These are phyloP conservation scores for Chaetothyriales sp. DNA, from an alignment of 2,329 filamentous ascomycete genomes.

Conservation along the genomic window DNA sequence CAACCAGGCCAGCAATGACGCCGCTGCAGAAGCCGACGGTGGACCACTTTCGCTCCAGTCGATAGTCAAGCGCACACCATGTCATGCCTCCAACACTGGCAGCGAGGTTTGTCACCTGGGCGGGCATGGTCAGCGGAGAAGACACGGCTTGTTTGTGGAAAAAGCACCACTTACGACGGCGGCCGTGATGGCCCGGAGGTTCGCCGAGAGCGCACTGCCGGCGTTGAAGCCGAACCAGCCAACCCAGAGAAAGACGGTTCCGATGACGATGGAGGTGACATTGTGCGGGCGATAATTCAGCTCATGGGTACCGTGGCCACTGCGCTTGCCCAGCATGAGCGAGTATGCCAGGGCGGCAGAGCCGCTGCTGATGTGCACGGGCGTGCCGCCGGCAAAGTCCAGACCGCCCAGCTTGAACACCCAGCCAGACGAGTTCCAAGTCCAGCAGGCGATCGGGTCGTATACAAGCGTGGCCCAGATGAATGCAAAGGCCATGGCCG, in stretches of 20 bases:
- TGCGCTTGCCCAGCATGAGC: constrained; percentile 78
- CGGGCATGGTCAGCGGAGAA: constrained; percentile 43
- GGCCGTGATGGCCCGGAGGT: constrained; percentile 54
- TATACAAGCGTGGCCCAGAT: constrained; percentile 84
- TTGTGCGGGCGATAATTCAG: constrained; percentile 77
- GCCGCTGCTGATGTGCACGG: constrained; percentile 54
- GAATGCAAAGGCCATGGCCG: constrained; percentile 84
- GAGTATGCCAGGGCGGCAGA: constrained; percentile 77
- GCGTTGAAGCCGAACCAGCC: constrained; percentile 88
- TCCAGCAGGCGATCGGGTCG: constrained; percentile 89
- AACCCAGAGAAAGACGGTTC: constrained; percentile 77
- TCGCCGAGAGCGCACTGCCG: constrained; percentile 66
- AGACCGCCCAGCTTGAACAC: constrained; percentile 64
- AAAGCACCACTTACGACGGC: too few species aligned
- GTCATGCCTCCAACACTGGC: constrained; percentile 76
- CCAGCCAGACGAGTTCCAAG: constrained; percentile 78
- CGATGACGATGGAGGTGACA: constrained; percentile 81
- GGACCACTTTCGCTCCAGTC: constrained; percentile 81
- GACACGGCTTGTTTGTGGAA: too few species aligned
- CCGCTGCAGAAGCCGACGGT: constrained; percentile 89
- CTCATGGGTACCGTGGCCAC: constrained; percentile 56
- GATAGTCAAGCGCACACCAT: constrained; percentile 79
- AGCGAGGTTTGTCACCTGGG: constrained; percentile 72
- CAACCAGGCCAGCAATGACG: constrained; percentile 73
- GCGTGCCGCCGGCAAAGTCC: constrained; percentile 81